Evolutionary conservation across 495 filamentous ascomycete species (phyloP), one percentile per base, ranked within the genome.

Genomic region (Daldinia decipiens): DNA sequence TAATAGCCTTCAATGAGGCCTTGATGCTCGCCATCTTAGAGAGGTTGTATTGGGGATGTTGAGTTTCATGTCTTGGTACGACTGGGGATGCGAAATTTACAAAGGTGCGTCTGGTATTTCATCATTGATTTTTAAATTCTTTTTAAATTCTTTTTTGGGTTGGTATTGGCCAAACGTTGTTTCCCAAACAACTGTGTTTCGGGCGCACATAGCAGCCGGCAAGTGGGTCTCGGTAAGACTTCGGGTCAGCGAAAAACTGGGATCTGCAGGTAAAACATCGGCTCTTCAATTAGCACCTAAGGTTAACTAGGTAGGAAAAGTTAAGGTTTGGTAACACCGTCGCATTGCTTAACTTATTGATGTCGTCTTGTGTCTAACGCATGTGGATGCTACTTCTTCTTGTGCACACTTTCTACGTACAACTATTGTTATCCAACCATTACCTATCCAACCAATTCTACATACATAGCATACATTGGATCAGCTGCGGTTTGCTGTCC

Each of bases 1-100:
- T 91, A 62, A 93, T 91, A 61, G 91, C 90, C 80, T 97, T 98
- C 62, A 98, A 84, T 68, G 89, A 85, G 61, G 91, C 85, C 81
- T 97, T 99, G 78, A 82, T 84, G 74, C 68, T 79, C 56, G 84
- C 82, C 83, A 87, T 87, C 61, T 51, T 77, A 77, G 73, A 8
- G 54, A 51, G 21, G 39, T 31, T 54, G 43, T 38, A 57, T 6
- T 39, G 11, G 67, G 21, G 34, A 57, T 67, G 31, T 36, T 52
- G 24, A 38, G 17, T 59, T 32, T 66, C 66, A 74, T 66, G 32
- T 67, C 67, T 70, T 67, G 71, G 39, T 27, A 55, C 27, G 54
- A 36, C 53, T 5, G 11, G 17, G 29, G 43, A 55, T 60, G 64
- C 29, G 32, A 19, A 55, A 38, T 52, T 50, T 54, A 47, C 36